Evolutionary conservation across 2,329 filamentous ascomycete species (phyloP).

Genomic region (Claviceps sp.): DNA sequence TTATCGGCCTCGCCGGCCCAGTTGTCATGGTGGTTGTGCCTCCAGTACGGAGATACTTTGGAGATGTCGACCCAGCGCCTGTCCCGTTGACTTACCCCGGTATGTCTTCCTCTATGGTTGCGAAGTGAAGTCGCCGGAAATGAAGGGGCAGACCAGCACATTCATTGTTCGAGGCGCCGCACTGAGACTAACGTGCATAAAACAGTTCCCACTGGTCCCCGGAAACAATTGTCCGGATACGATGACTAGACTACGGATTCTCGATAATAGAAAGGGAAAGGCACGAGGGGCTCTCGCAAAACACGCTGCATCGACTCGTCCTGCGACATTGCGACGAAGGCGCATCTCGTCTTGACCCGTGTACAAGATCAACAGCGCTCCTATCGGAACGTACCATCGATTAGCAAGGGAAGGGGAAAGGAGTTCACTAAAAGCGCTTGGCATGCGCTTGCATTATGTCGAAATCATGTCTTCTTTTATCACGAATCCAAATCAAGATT

Average conservation of each 20-base stretch:
- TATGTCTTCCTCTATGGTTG: constrained; percentile 33
- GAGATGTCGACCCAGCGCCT: constrained; percentile 56
- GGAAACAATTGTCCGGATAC: constrained; percentile 47
- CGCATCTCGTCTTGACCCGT: background rate
- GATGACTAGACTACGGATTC: constrained; percentile 32
- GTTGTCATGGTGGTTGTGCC: constrained; percentile 57
- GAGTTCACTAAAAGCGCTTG: background rate
- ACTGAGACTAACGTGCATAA: background rate
- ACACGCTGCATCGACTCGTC: background rate
- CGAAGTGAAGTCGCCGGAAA: background rate
- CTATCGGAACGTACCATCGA: background rate
- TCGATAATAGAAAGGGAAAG: background rate
- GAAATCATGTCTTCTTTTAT: background rate
- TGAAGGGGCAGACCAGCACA: background rate
- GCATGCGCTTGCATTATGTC: background rate
- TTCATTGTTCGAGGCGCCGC: background rate
- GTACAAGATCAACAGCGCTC: constrained; percentile 7
- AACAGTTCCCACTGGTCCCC: constrained; percentile 42
- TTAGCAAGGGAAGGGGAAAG: background rate
- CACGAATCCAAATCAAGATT: background rate
- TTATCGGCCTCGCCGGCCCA: constrained; percentile 63
- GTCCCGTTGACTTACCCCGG: constrained; percentile 88
- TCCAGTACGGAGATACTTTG: constrained; percentile 56
- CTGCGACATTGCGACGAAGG: background rate
- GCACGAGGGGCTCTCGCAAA: background rate